phyloP scores from a whole-genome alignment of 1,284 basidiomycete genomes.

The Earliella scabrosa region DNA sequence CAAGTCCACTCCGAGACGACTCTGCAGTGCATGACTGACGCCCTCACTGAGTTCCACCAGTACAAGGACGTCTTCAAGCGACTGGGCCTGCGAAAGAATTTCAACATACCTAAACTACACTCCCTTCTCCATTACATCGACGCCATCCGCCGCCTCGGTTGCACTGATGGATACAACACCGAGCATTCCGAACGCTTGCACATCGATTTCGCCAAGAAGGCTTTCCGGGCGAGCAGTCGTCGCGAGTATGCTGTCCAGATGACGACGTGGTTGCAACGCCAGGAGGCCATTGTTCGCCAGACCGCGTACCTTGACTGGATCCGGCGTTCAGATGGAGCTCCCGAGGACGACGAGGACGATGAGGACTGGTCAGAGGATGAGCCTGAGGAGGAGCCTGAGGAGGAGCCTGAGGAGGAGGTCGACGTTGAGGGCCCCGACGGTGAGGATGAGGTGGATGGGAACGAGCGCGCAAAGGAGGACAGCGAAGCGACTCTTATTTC shows the following conservation, averaged over 20 bases:
- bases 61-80: constrained; percentile 32
- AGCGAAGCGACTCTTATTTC: no score
- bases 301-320: background rate
- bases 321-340: no score
- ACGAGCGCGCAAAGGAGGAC: no score
- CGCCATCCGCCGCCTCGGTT: constrained; percentile 22
- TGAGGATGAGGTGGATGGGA: no score
- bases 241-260: constrained; percentile 31
- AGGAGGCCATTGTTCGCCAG: background rate
- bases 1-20: constrained; percentile 21
- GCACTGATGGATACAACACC: constrained; percentile 31
- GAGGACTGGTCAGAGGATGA: no score
- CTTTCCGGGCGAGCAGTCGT: constrained; percentile 30
- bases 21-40: constrained; percentile 19
- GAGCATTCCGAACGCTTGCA: constrained; percentile 26
- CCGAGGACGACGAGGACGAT: no score
- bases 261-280: constrained; percentile 30
- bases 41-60: constrained; percentile 27
- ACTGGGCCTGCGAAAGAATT: constrained; percentile 25
- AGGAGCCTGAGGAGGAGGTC: no score
- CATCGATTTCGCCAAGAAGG: constrained; percentile 28
- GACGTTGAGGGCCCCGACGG: no score
- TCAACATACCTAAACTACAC: constrained; percentile 38
- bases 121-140: constrained; percentile 29
- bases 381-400: no score